Evolutionary conservation across 78 protist species (phyloP).

Genomic region (Dictyostelium capitatum): DNA sequence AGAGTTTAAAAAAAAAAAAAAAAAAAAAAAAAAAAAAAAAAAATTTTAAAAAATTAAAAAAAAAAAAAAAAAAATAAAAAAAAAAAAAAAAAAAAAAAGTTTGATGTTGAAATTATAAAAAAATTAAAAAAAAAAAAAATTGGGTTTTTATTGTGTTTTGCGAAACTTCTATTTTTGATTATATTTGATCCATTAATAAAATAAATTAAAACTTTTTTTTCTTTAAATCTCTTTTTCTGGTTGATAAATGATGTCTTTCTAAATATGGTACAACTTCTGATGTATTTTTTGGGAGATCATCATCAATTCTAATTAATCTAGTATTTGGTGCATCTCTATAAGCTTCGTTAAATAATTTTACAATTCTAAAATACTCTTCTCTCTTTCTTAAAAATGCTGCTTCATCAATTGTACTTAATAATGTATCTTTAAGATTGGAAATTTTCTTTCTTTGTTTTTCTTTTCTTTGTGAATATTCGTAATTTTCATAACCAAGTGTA

Average conservation of each 20-base stretch:
- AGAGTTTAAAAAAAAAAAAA: too few species aligned
- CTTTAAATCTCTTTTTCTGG: neutral
- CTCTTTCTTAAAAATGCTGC: neutral
- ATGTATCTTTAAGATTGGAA: constrained; percentile 33
- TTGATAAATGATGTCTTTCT: constrained; percentile 6
- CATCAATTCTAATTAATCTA: constrained; percentile 22
- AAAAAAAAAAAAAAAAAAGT: too few species aligned
- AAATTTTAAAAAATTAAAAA: too few species aligned
- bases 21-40: too few species aligned
- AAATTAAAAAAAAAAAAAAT: too few species aligned
- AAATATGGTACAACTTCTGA: neutral
- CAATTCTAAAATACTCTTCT: constrained; percentile 1
- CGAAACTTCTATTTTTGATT: too few species aligned
- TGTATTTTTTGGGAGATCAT: constrained; percentile 30
- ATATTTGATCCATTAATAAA: too few species aligned
- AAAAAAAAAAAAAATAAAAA: too few species aligned
- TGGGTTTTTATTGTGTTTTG: too few species aligned
- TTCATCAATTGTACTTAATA: neutral
- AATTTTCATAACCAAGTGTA: too few species aligned
- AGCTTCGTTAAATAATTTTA: neutral
- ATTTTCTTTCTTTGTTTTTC: constrained; percentile 54
- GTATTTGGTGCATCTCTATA: constrained; percentile 9
- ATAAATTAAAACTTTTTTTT: neutral
- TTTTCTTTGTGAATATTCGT: neutral
- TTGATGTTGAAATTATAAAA: too few species aligned